Evolutionary conservation across 352 stramenopile genomes (phyloP), one percentile per base, ranked within the genome.

Genomic region (Pythium pyrilobum): DNA sequence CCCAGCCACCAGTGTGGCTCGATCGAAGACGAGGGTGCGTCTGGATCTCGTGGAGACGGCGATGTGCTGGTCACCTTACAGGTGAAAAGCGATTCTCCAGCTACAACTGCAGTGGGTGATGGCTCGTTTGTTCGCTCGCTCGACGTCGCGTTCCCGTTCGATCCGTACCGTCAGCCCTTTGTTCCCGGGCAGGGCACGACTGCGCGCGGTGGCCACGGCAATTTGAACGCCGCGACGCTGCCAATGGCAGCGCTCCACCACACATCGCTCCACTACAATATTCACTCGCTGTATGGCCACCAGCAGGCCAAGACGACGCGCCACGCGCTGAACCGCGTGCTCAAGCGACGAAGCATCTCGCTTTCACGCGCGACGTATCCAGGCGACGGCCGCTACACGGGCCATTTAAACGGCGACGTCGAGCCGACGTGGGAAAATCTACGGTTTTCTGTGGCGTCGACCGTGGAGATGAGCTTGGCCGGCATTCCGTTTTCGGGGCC

Each of bases 231-330:
- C 8, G 83, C 62, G 28, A 95, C 87, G 1, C 62, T 95, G 20
- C 77, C 85, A 0, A 86, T 94, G 69, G 81, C 77, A 12, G 62
- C 74, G 15, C 64, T 89, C 1, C 83, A 95, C 27, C 45, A 78
- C 56, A 67, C 46, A 1, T 87, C 82, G 9, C 67, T 92, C 16
- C 77, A 96, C 50, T 96, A 95, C 66, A 92, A 96, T 43, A 37
- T 94, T 0, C 87, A 96, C 53, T 92, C 81, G 16, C 32, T 96
- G 0, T 95, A 95, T 41, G 85, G 87, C 0, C 74, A 89, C 31
- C 67, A 68, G 0, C 75, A 95, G 38, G 62, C 75, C 21, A 74
- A 70, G 24, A 54, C 63, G 18, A 95, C 85, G 3, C 68, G 64
- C 1, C 11, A 69, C 4, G 77, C 68, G 0, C 33, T 95, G 12